Evolutionary conservation across 495 filamentous ascomycete species (phyloP).

Genomic region (Penicillium alfredii): DNA sequence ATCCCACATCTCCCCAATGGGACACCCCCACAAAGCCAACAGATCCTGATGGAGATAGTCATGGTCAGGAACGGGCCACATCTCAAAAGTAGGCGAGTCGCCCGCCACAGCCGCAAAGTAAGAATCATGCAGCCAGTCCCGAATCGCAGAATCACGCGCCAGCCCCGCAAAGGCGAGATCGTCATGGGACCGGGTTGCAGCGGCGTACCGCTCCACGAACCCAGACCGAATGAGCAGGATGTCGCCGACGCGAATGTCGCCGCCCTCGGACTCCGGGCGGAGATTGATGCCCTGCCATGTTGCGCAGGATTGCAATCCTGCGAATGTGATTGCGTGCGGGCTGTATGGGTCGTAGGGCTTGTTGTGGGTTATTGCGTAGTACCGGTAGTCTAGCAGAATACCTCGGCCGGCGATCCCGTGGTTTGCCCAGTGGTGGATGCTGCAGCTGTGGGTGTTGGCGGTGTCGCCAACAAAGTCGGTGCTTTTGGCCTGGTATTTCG

Average conservation of each 20-base stretch:
- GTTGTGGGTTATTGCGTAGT: slow-evolving; percentile 33
- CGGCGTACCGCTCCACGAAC: slow-evolving; percentile 45
- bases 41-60: slow-evolving; percentile 56
- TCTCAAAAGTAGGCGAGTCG: slow-evolving; percentile 56
- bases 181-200: slow-evolving; percentile 38
- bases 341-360: slow-evolving; percentile 52
- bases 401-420: slow-evolving; percentile 46
- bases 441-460: slow-evolving; percentile 43
- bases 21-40: slow-evolving; percentile 58
- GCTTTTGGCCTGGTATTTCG: slow-evolving; percentile 28
- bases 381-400: slow-evolving; percentile 46
- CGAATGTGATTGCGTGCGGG: slow-evolving; percentile 52
- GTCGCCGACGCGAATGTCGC: slow-evolving; percentile 58
- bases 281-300: slow-evolving; percentile 40
- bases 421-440: slow-evolving; percentile 41
- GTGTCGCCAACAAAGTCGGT: slow-evolving; percentile 42
- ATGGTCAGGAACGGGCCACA: slow-evolving; percentile 48
- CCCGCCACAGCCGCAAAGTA: slow-evolving; percentile 60
- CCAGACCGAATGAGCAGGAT: slow-evolving; percentile 64
- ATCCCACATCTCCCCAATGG: slow-evolving; percentile 57
- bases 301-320: slow-evolving; percentile 54
- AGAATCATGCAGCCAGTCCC: slow-evolving; percentile 61
- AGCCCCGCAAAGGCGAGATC: slow-evolving; percentile 50
- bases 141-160: slow-evolving; percentile 49
- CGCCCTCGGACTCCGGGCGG: slow-evolving; percentile 44